Conservation (phyloP, 805 yeast genomes). For the Kuraishia hungarica region DNA sequence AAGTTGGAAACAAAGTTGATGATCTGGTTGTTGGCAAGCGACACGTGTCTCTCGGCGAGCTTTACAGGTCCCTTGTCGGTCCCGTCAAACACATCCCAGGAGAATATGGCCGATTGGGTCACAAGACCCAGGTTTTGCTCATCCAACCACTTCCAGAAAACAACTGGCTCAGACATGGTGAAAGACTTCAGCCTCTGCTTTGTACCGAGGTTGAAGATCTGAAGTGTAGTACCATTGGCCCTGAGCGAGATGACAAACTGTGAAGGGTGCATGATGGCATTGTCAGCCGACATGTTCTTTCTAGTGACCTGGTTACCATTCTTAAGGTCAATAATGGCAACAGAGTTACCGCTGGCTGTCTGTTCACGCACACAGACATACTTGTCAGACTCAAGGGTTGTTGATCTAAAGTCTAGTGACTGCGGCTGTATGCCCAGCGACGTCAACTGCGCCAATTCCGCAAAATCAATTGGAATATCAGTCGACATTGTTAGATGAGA, state of each 20-base stretch:
- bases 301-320: slow-evolving; percentile 74
- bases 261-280: slow-evolving; percentile 93
- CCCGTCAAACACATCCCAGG: slow-evolving; percentile 80
- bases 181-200: slow-evolving; percentile 86
- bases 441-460: slow-evolving; percentile 87
- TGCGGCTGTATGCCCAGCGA: slow-evolving; percentile 77
- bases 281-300: slow-evolving; percentile 95
- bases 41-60: slow-evolving; percentile 77
- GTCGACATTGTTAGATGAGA: slow-evolving; percentile 13
- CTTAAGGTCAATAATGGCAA: slow-evolving; percentile 82
- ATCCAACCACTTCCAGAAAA: slow-evolving; percentile 92
- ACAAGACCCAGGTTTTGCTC: slow-evolving; percentile 71
- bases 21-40: slow-evolving; percentile 74
- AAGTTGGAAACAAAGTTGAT: slow-evolving; percentile 83
- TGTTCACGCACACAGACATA: slow-evolving; percentile 78
- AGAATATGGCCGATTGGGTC: slow-evolving; percentile 65
- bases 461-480: slow-evolving; percentile 94
- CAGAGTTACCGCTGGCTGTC: slow-evolving; percentile 64
- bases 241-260: slow-evolving; percentile 85
- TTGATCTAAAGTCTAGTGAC: slow-evolving; percentile 84
- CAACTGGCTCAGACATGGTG: slow-evolving; percentile 79
- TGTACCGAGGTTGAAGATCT: slow-evolving; percentile 80
- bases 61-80: slow-evolving; percentile 74
- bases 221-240: slow-evolving; percentile 94
- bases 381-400: slow-evolving; percentile 89